A percentile compares a stretch with the other conserved stretches of the same genome.
Evolutionary conservation across 2,329 filamentous ascomycete species (phyloP).

Genomic region (Ascocoryne sarcoides): DNA sequence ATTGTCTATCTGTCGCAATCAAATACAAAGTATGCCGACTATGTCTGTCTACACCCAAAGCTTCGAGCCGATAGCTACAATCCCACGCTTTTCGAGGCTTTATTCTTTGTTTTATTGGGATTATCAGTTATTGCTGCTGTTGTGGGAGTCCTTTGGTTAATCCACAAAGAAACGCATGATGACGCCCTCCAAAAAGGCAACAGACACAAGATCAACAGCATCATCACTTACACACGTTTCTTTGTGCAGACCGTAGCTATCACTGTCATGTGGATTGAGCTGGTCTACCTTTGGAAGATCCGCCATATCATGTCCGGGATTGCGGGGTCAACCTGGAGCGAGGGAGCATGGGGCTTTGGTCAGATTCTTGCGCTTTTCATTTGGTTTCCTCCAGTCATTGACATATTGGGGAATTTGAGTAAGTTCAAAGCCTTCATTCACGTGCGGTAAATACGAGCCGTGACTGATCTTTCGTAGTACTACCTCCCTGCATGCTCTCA

Average conservation of each 20-base stretch:
- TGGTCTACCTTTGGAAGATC: slow-evolving; percentile 11
- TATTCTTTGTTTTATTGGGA: slow-evolving; percentile 7
- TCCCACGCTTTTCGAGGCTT: slow-evolving; percentile 8
- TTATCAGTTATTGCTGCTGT: slow-evolving; percentile 6
- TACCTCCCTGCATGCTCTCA: slow-evolving; percentile 3
- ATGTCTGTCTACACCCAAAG: slow-evolving; percentile 5
- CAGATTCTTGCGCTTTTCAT: slow-evolving; percentile 10
- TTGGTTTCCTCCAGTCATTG: slow-evolving; percentile 8
- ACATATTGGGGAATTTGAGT: slow-evolving; percentile 5
- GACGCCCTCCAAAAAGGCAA: background rate
- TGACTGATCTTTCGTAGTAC: slow-evolving; percentile 2
- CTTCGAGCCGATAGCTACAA: slow-evolving; percentile 6
- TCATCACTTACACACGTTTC: slow-evolving; percentile 2
- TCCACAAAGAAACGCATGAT: background rate
- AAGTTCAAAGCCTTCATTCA: background rate
- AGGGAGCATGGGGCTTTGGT: slow-evolving; percentile 8
- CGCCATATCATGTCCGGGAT: slow-evolving; percentile 6
- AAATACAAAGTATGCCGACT: slow-evolving; percentile 6
- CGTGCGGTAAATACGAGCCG: too few species aligned
- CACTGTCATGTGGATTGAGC: slow-evolving; percentile 9
- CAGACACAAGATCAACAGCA: slow-evolving; percentile 3
- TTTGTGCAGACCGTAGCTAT: slow-evolving; percentile 6
- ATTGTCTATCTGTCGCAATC: slow-evolving; percentile 8
- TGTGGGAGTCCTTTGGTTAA: slow-evolving; percentile 5
- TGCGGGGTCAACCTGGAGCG: slow-evolving; percentile 6